Percentiles rank a stretch among this genome's conserved stretches.
phyloP scores from a whole-genome alignment of 805 yeast genomes.

The Lachancea sp. region DNA sequence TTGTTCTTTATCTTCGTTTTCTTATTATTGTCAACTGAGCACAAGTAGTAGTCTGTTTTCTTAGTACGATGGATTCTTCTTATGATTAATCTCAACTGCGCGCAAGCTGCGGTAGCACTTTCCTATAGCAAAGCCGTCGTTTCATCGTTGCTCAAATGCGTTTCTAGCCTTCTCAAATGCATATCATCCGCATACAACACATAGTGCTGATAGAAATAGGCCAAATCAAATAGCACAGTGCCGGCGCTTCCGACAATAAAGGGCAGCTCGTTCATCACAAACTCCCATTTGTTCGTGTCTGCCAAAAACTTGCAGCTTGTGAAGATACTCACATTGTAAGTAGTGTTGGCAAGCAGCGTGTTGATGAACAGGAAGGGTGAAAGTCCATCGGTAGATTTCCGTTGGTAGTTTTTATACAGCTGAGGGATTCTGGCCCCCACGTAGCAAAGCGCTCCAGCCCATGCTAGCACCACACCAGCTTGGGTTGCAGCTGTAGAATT shows the following conservation, averaged over 20 bases:
- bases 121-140: conserved; percentile 6
- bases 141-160: conserved; percentile 5
- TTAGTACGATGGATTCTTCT: too few species aligned
- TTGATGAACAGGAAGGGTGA: conserved; percentile 75
- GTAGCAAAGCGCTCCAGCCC: conserved; percentile 74
- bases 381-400: conserved; percentile 82
- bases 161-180: conserved; percentile 24
- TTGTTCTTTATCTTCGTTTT: too few species aligned
- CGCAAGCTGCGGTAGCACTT: not conserved
- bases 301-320: conserved; percentile 50
- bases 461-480: conserved; percentile 53
- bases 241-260: conserved; percentile 82
- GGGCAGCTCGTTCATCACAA: conserved; percentile 67
- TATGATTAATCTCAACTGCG: not conserved
- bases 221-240: conserved; percentile 68
- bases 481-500: conserved; percentile 17
- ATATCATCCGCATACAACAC: conserved; percentile 29
- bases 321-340: conserved; percentile 71
- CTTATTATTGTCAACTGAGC: too few species aligned
- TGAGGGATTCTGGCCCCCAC: conserved; percentile 81
- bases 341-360: conserved; percentile 70
- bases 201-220: conserved; percentile 56
- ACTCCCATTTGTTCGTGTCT: conserved; percentile 37
- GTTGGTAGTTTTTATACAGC: conserved; percentile 60
- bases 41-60: too few species aligned